Evolutionary conservation across 805 yeast species (phyloP), one percentile per base, ranked within the genome.

Genomic region (Schizosaccharomyces cryophilus): DNA sequence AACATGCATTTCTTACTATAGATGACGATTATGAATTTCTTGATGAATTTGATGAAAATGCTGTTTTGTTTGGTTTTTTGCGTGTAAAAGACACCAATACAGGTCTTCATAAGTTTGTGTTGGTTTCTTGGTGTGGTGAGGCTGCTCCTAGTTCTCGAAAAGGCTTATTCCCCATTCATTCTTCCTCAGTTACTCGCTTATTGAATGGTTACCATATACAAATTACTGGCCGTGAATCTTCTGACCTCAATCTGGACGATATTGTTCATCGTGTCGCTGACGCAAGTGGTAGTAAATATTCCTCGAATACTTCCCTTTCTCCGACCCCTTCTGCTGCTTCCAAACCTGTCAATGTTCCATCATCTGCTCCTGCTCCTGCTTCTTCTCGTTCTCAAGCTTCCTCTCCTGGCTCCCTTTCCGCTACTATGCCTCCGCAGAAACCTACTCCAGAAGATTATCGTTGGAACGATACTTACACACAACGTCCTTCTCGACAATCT

Each of bases 71-170:
- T 67, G 98, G 97, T 51, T 77, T 93, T 62, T 85, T 87, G 51
- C 80, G 95, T 61, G 87, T 90, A 58, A 80, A 82, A 62, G 95
- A 90, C 62, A 90, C 90, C 62, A 94, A 93, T n/a, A 84, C 95
- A 3, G 93, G 85, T 66, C 89, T 93, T 42, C 79, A 80, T 68
- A 93, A 93, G 74, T 76, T 86, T 65, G 78, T 90, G 40, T 75
- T 93, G 59, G 76, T 93, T 47, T 97, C 96, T 60, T 90, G 96
- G 96, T 86, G 95, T 73, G 98, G 98, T 5, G 97, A 93, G 71
- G 86, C 90, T 62, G 89, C 95, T 26, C 95, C 96, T 26, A 73
- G 70, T 61, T 70, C 72, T 48, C 69, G 69, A 59, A 72, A 75
- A 63, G 74, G 75, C n/a, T 71, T 70, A 61, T 74, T 74, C 68